Conservation (phyloP, 2,329 filamentous ascomycete genomes). For the Botrytis cinerea region DNA sequence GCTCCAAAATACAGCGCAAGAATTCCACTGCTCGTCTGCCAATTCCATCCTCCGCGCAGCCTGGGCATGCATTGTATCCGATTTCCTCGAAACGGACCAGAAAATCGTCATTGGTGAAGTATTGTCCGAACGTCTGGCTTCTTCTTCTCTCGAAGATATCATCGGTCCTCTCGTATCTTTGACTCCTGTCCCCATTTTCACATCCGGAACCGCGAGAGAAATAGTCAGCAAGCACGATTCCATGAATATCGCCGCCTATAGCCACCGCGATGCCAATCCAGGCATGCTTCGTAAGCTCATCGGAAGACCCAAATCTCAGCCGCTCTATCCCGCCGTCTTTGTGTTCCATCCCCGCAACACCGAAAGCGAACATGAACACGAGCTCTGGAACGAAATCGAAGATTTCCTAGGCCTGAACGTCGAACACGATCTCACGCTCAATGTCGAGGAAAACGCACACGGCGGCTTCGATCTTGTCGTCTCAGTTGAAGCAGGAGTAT, state of each 20-base stretch:
- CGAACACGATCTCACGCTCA: slow-evolving; percentile 13
- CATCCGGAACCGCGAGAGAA: slow-evolving; percentile 4
- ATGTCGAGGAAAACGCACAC: not conserved
- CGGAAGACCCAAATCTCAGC: slow-evolving; percentile 6
- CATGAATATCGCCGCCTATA: not conserved
- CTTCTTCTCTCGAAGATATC: slow-evolving; percentile 3
- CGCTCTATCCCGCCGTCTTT: slow-evolving; percentile 8
- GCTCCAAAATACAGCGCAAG: slow-evolving; percentile 2
- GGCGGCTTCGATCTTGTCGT: slow-evolving; percentile 1
- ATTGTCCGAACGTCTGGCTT: not conserved
- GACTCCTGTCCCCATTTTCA: not conserved
- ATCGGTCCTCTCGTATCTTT: slow-evolving; percentile 13
- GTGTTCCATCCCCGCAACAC: slow-evolving; percentile 6
- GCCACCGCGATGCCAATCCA: slow-evolving; percentile 2
- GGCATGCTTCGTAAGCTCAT: slow-evolving; percentile 17
- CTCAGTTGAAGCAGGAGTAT: slow-evolving; percentile 3
- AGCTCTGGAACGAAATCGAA: slow-evolving; percentile 7
- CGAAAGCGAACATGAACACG: not conserved
- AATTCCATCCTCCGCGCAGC: slow-evolving; percentile 14
- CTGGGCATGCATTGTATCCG: slow-evolving; percentile 9
- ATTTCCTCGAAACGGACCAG: slow-evolving; percentile 12
- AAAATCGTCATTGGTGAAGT: slow-evolving; percentile 15
- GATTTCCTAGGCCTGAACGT: slow-evolving; percentile 19
- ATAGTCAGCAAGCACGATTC: slow-evolving; percentile 10
- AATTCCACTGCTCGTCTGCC: slow-evolving; percentile 14